Percentiles rank a stretch among this genome's conserved stretches.
Evolutionary conservation across 2,329 filamentous ascomycete genomes (phyloP).

Genomic region (Alternaria brassicicola): DNA sequence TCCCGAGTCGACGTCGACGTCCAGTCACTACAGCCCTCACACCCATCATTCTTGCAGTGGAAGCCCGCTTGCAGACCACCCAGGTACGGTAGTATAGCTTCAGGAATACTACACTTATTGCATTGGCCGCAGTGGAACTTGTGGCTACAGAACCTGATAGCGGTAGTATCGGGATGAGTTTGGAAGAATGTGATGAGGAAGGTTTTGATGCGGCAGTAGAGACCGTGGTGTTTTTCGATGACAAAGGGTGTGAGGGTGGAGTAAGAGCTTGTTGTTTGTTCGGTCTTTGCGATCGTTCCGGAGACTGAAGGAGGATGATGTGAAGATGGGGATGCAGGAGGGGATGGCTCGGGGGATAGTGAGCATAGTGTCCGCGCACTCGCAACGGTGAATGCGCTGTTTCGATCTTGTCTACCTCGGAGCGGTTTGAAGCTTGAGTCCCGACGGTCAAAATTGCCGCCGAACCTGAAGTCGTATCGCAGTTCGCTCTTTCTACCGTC

Average conservation of each 20-base stretch:
- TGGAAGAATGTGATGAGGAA: neutral
- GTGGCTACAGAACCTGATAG: neutral
- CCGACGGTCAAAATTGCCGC: neutral
- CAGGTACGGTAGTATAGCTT: neutral
- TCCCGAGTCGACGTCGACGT: neutral
- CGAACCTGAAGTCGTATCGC: neutral
- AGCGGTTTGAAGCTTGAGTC: neutral
- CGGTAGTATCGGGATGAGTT: neutral
- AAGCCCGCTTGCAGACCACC: neutral
- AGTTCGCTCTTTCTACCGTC: neutral
- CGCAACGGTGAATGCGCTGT: neutral
- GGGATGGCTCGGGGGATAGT: neutral
- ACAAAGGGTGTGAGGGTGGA: neutral
- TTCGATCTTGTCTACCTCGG: neutral
- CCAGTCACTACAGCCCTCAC: neutral
- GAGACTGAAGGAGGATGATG: neutral
- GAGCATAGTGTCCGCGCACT: constrained; percentile 1
- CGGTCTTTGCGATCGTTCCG: neutral
- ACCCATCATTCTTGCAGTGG: neutral
- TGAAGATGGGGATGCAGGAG: neutral
- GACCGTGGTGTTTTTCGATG: constrained; percentile 1
- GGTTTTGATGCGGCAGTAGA: constrained; percentile 3
- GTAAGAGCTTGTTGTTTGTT: neutral
- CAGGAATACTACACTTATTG: neutral
- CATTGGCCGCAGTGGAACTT: neutral